Conservation (phyloP, 2,329 filamentous ascomycete genomes). For the Pseudocercospora eumusae region DNA sequence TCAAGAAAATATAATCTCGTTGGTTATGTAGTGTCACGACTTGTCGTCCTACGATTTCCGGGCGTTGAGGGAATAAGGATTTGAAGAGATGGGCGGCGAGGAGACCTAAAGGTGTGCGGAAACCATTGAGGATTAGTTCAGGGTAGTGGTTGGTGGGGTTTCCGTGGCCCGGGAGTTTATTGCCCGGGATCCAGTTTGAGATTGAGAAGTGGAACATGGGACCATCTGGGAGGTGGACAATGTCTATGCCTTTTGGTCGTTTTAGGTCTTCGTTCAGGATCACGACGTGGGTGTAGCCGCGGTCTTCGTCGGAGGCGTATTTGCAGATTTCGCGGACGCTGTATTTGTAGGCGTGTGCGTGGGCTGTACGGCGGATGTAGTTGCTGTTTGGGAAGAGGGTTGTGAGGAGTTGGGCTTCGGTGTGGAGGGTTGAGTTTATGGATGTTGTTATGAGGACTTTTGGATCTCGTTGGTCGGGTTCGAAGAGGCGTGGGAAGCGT, state of each 20-base stretch:
- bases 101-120: conserved; percentile 87
- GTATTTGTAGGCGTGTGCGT: conserved; percentile 86
- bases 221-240: conserved; percentile 79
- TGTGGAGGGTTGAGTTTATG: conserved; percentile 83
- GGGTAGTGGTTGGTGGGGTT: conserved; percentile 88
- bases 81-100: conserved; percentile 84
- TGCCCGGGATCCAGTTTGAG: conserved; percentile 85
- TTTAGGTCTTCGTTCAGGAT: conserved; percentile 90
- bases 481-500: conserved; percentile 63
- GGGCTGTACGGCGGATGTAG: conserved; percentile 82
- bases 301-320: conserved; percentile 68
- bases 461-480: conserved; percentile 58
- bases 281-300: conserved; percentile 79
- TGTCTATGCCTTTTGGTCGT: conserved; percentile 74
- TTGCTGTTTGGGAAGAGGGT: conserved; percentile 75
- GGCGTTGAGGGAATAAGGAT: conserved; percentile 74
- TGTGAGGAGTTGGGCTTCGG: conserved; percentile 75
- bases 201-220: conserved; percentile 93
- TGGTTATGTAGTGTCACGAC: conserved; percentile 94
- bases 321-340: conserved; percentile 85
- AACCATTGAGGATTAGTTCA: conserved; percentile 89
- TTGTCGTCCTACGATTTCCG: conserved; percentile 82
- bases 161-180: conserved; percentile 84
- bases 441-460: conserved; percentile 92
- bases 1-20: conserved; percentile 92